Evolutionary conservation across 768 basidiomycete genomes (phyloP).

Genomic region (Galerina sulciceps): DNA sequence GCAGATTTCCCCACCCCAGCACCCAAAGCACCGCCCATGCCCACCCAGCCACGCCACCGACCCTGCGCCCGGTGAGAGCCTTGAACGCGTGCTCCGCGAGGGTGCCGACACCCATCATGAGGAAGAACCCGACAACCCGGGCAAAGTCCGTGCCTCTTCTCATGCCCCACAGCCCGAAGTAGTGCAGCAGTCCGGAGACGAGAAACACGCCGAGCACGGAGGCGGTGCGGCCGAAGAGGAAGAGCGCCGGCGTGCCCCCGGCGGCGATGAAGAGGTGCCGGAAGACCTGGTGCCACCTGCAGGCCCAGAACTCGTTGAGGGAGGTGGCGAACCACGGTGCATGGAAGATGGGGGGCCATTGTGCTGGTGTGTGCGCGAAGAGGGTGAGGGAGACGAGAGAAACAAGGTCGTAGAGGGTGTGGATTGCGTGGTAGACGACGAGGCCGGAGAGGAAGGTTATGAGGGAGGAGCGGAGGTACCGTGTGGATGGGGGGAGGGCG

Average conservation of each 20-base stretch:
- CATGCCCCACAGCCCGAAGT: slow-evolving; percentile 62
- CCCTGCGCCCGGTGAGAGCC: slow-evolving; percentile 26
- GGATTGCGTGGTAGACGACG: slow-evolving; percentile 48
- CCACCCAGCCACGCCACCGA: slow-evolving; percentile 10
- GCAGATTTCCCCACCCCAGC: slow-evolving; percentile 46
- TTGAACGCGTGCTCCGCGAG: slow-evolving; percentile 54
- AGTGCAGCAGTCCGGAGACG: slow-evolving; percentile 48
- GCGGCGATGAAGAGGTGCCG: slow-evolving; percentile 57
- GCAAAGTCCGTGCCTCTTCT: slow-evolving; percentile 52
- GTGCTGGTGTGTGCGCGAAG: slow-evolving; percentile 49
- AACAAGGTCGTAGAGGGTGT: slow-evolving; percentile 42
- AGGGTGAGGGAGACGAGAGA: slow-evolving; percentile 49
- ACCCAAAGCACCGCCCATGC: slow-evolving; percentile 55
- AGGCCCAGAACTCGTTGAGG: slow-evolving; percentile 64
- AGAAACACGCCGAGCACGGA: slow-evolving; percentile 17
- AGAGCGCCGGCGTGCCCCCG: slow-evolving; percentile 48
- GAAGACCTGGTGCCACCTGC: slow-evolving; percentile 73
- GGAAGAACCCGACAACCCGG: slow-evolving; percentile 53
- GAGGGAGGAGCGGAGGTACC: slow-evolving; percentile 47
- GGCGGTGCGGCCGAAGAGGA: slow-evolving; percentile 51
- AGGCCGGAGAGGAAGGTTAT: slow-evolving; percentile 49
- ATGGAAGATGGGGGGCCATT: slow-evolving; percentile 71
- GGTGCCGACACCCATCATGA: slow-evolving; percentile 58
- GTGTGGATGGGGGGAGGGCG: slow-evolving; percentile 34
- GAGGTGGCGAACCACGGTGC: slow-evolving; percentile 62